Percentiles rank a stretch among this genome's conserved stretches.
phyloP scores from a whole-genome alignment of 179 eudicot genomes.

The Beta corolliflora region DNA sequence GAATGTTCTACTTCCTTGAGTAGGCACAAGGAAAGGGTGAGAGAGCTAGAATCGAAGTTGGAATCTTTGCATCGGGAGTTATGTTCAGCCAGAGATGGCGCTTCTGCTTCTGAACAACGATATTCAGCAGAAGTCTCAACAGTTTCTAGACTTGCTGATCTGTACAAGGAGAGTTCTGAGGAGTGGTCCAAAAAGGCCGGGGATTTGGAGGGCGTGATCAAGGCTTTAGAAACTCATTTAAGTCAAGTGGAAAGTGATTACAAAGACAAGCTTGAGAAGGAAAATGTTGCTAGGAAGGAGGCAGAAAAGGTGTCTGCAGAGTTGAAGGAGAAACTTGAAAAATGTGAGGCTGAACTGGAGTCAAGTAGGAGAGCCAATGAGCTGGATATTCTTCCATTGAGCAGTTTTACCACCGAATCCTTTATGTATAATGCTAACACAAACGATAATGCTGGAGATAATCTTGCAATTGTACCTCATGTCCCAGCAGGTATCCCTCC shows the following conservation, averaged over 20 bases:
- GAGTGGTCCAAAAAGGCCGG: conserved; percentile 99
- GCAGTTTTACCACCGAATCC: conserved; percentile 49
- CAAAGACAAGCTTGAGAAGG: conserved; percentile 84
- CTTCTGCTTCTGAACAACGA: conserved; percentile 70
- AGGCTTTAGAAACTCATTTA: conserved; percentile 90
- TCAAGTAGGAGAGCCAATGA: conserved; percentile 59
- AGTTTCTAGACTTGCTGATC: conserved; percentile 77
- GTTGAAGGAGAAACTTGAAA: conserved; percentile 79
- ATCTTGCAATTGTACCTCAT: conserved; percentile 62
- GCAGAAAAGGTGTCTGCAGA: conserved; percentile 60
- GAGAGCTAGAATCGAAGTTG: conserved; percentile 71
- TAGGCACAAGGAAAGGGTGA: conserved; percentile 61
- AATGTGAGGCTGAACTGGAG: conserved; percentile 74
- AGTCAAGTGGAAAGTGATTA: conserved; percentile 81
- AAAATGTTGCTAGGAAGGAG: conserved; percentile 57
- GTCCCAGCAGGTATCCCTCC: conserved; percentile 54
- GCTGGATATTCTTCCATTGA: conserved; percentile 56
- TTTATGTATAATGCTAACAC: conserved; percentile 40
- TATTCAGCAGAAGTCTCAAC: conserved; percentile 70
- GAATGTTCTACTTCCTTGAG: conserved; percentile 39
- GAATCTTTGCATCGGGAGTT: conserved; percentile 68
- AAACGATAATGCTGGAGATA: conserved; percentile 35
- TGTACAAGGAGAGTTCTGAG: conserved; percentile 93
- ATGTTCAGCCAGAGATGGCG: conserved; percentile 62
- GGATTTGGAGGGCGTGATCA: conserved; percentile 95